Conservation (phyloP, 441 rosid species). For the Raphanus hybrid region DNA sequence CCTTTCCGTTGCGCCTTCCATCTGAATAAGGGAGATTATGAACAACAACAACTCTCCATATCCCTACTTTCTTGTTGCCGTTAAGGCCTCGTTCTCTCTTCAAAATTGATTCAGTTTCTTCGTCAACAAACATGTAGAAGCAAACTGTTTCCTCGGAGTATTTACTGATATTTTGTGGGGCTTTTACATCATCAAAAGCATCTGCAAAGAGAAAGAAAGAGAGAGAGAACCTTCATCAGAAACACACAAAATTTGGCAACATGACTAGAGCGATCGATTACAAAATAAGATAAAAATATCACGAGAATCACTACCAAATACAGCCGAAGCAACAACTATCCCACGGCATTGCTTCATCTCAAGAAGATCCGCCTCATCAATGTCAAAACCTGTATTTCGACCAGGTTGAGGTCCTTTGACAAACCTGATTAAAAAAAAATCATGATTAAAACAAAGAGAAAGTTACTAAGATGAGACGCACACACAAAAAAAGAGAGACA, state of each 20-base stretch:
- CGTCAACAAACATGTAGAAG: conserved; percentile 89
- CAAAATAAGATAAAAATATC: conserved; percentile 18
- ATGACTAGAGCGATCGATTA: neutral
- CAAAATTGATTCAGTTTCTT: conserved; percentile 76
- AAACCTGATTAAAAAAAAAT: conserved; percentile 55
- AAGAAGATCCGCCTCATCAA: conserved; percentile 69
- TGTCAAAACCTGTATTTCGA: conserved; percentile 72
- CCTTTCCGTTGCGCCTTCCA: conserved; percentile 91
- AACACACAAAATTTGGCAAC: conserved; percentile 18
- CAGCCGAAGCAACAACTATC: conserved; percentile 85
- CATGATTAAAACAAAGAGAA: neutral
- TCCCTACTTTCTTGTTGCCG: conserved; percentile 60
- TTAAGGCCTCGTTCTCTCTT: conserved; percentile 53
- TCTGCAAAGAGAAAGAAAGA: conserved; percentile 47
- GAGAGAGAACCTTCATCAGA: conserved; percentile 34
- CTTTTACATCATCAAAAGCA: conserved; percentile 77
- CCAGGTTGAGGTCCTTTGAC: conserved; percentile 81
- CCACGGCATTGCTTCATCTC: conserved; percentile 80
- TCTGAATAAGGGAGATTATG: conserved; percentile 79
- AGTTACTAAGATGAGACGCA: conserved; percentile 6
- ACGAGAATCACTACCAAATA: conserved; percentile 64
- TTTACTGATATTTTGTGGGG: conserved; percentile 75
- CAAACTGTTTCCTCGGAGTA: conserved; percentile 69
- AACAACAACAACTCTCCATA: conserved; percentile 81
- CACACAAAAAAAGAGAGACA: neutral